phyloP scores from a whole-genome alignment of 1,284 basidiomycete species.

The Boletus semigastroideus region DNA sequence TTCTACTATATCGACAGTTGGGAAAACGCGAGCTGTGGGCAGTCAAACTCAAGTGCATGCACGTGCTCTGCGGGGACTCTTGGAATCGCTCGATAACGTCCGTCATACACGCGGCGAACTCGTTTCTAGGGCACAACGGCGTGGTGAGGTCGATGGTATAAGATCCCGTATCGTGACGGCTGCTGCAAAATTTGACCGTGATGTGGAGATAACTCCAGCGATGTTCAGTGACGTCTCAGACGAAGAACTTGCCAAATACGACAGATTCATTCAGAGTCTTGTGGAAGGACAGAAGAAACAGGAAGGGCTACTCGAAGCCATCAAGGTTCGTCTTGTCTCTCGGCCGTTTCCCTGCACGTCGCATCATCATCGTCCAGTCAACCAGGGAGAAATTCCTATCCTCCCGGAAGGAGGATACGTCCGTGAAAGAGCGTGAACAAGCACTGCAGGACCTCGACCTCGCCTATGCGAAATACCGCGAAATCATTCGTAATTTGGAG shows the following conservation, averaged over 20 bases:
- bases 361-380: conserved; percentile 41
- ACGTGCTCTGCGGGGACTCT: conserved; percentile 69
- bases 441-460: conserved; percentile 86
- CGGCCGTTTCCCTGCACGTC: neutral
- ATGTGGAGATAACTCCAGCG: conserved; percentile 74
- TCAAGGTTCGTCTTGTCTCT: conserved; percentile 53
- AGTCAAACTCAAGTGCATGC: conserved; percentile 59
- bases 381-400: conserved; percentile 77
- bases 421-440: conserved; percentile 80
- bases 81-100: conserved; percentile 83
- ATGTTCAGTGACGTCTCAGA: conserved; percentile 87
- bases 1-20: conserved; percentile 46
- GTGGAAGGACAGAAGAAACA: conserved; percentile 63
- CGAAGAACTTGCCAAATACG: conserved; percentile 79
- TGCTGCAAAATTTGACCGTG: conserved; percentile 60
- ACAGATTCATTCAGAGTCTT: conserved; percentile 68
- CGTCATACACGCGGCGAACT: conserved; percentile 61
- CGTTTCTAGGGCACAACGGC: conserved; percentile 63
- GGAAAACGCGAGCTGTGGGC: conserved; percentile 36
- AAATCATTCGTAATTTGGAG: conserved; percentile 81
- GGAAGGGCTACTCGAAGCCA: conserved; percentile 59
- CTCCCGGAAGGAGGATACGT: conserved; percentile 77
- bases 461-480: conserved; percentile 87
- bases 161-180: conserved; percentile 67
- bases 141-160: conserved; percentile 77